Evolutionary conservation across 2,329 filamentous ascomycete genomes (phyloP), one percentile per base, ranked within the genome.

Genomic region (Albophoma yamanashiensis): DNA sequence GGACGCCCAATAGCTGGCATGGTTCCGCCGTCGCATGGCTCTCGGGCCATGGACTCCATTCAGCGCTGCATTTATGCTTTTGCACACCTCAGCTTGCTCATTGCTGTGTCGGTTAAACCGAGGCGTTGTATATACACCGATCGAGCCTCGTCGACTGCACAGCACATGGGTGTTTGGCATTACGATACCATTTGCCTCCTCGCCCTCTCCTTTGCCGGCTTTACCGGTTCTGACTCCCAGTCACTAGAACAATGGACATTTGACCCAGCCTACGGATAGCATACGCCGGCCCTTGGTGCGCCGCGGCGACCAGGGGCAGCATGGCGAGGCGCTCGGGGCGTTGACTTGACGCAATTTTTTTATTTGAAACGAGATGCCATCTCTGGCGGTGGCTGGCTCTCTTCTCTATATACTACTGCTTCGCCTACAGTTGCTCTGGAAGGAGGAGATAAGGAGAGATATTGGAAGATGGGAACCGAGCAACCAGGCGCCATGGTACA

Each of bases 1-100:
- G 60, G 82, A 76, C 59, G 81, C 82, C 8, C 72, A 81, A 70
- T 85, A 70, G 77, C 57, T 36, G 31, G 27, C 27, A 22, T 36
- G 31, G 17, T 11, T 53, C 17, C 50, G 17, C 50, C 31, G 11
- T 17, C 50, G 14, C 20, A 6, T 7, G 50, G n/a, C 17, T 53
- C 2, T 53, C 2, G 20, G 27, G 34, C 34, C 25, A 31, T 31
- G 31, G 4, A n/a, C 20, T 11, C 34, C 7, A 20, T 34, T 52
- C 17, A 34, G 47, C 50, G 50, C 4, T 31, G 31, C 31, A 9
- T 36, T 31, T 14, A 4, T 12, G 11, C 50, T 14, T 36, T 36
- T 22, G 50, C 50, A 53, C 20, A 53, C 31, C 9, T 17, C 50
- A 20, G 31, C 15, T 34, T 34, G 31, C 27, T 34, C 50, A 53